Percentiles rank a stretch among this genome's conserved stretches.
phyloP scores from a whole-genome alignment of 441 rosid genomes.

The Syzygium malaccense region DNA sequence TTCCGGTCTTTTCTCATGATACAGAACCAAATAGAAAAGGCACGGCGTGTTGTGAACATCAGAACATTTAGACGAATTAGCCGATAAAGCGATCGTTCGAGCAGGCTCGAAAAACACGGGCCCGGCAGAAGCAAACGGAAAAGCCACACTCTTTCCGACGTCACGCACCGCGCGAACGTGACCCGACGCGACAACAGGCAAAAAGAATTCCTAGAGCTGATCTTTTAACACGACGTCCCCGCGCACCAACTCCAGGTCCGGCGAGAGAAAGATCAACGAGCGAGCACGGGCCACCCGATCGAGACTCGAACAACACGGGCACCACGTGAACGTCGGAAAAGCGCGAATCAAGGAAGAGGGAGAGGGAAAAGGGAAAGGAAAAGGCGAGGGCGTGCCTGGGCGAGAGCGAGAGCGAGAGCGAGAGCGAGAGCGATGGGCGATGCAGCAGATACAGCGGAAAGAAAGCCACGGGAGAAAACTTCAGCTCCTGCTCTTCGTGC shows the following conservation, averaged over 20 bases:
- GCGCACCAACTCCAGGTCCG: neutral
- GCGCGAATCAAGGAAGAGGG: neutral
- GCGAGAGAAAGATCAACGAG: neutral
- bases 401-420: neutral
- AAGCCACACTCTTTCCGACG: neutral
- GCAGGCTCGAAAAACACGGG: neutral
- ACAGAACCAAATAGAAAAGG: neutral
- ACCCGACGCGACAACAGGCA: neutral
- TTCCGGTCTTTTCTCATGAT: neutral
- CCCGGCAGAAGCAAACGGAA: neutral
- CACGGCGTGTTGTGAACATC: neutral
- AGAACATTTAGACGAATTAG: neutral
- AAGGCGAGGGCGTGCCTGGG: neutral
- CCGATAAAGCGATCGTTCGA: neutral
- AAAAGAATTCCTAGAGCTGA: neutral
- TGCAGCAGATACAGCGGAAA: neutral
- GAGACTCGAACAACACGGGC: neutral
- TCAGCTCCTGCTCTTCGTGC: neutral
- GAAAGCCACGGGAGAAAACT: neutral
- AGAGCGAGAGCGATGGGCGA: neutral
- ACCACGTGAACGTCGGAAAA: neutral
- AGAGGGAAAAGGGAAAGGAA: neutral
- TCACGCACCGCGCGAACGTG: neutral
- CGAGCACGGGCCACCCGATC: neutral
- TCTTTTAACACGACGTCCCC: neutral